Conservation (phyloP, 2,329 filamentous ascomycete genomes). For the Waltergamsia citrina region DNA sequence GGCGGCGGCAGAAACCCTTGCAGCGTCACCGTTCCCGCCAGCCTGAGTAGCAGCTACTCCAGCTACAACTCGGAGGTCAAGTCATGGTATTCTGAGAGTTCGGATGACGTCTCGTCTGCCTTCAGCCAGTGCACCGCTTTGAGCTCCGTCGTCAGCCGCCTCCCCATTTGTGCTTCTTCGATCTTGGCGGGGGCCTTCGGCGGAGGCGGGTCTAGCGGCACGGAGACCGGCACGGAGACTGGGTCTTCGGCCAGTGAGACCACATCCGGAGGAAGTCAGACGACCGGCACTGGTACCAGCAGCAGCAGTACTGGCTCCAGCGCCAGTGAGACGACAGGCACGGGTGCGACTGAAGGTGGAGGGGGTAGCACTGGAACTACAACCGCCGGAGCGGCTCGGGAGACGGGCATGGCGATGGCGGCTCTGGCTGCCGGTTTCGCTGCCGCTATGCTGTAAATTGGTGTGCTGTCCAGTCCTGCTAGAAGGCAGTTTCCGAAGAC, state of each 20-base stretch:
- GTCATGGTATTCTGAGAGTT: constrained; percentile 19
- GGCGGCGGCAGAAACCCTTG: constrained; percentile 19
- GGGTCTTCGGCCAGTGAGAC: not conserved
- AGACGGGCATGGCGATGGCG: constrained; percentile 17
- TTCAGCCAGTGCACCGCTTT: constrained; percentile 16
- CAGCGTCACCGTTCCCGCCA: constrained; percentile 17
- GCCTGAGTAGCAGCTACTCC: constrained; percentile 18
- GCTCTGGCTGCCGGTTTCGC: constrained; percentile 15
- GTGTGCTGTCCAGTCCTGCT: too few species aligned
- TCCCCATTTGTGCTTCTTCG: constrained; percentile 13
- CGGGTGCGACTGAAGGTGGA: too few species aligned
- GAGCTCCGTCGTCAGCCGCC: constrained; percentile 8
- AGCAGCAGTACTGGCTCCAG: not conserved
- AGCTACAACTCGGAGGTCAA: constrained; percentile 19
- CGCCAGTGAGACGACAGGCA: constrained; percentile 4
- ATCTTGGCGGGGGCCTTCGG: constrained; percentile 2
- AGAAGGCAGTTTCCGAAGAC: too few species aligned
- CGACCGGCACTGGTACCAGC: not conserved
- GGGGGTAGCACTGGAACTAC: constrained; percentile 3
- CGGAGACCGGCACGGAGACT: not conserved
- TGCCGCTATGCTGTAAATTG: not conserved
- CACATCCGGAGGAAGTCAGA: not conserved
- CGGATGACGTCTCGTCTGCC: constrained; percentile 14
- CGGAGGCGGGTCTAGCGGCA: not conserved
- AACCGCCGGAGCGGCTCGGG: constrained; percentile 11